These are phyloP conservation scores for Vanrija sp. DNA, from an alignment of 1,284 basidiomycete species.

Conservation along the genomic window DNA sequence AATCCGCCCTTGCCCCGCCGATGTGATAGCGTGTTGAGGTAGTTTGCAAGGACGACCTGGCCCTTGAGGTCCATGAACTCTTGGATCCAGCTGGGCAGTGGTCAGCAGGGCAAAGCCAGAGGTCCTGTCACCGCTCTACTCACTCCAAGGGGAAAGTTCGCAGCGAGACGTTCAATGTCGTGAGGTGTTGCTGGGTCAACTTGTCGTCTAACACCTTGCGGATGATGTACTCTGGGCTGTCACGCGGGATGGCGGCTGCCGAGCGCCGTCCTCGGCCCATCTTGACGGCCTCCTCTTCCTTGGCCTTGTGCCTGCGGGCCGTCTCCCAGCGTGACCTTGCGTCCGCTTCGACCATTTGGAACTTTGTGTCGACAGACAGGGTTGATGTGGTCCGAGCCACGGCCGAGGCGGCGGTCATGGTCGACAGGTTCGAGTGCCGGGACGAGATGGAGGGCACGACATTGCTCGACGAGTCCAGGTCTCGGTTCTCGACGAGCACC, in stretches of 20 bases:
- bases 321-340: slow-evolving; percentile 68
- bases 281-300: slow-evolving; percentile 55
- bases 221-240: slow-evolving; percentile 65
- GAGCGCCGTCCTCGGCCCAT: slow-evolving; percentile 52
- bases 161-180: slow-evolving; percentile 49
- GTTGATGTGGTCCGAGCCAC: slow-evolving; percentile 36
- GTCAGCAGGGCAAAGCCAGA: not conserved
- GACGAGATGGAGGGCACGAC: slow-evolving; percentile 27
- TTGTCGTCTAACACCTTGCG: slow-evolving; percentile 35
- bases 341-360: slow-evolving; percentile 83
- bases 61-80: slow-evolving; percentile 75
- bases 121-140: slow-evolving; percentile 31
- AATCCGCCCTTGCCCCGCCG: slow-evolving; percentile 59
- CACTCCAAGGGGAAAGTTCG: slow-evolving; percentile 76
- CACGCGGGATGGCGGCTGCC: slow-evolving; percentile 51
- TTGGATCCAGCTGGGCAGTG: slow-evolving; percentile 66
- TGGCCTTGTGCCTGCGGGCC: slow-evolving; percentile 58
- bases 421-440: slow-evolving; percentile 15
- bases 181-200: slow-evolving; percentile 33
- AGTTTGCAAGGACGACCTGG: slow-evolving; percentile 78
- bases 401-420: slow-evolving; percentile 15
- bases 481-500: slow-evolving; percentile 64
- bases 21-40: slow-evolving; percentile 57
- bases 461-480: slow-evolving; percentile 49
- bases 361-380: slow-evolving; percentile 79